Base-by-base conservation (phyloP, 495 filamentous ascomycete genomes). In the Neurospora tetrasperma region DNA sequence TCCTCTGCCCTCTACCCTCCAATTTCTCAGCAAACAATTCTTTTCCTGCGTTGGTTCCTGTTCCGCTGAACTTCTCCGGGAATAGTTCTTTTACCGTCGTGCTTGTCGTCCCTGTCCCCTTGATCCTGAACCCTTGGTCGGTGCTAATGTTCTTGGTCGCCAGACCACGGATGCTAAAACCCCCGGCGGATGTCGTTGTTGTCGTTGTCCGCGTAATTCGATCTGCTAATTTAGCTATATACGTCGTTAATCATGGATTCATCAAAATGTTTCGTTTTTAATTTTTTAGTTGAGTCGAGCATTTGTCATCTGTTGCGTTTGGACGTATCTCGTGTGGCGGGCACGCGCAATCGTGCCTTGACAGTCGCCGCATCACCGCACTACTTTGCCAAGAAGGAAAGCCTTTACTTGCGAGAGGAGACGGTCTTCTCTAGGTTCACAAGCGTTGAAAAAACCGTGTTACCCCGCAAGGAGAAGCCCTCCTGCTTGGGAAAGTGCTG, bases 41-140 rank as follows among this genome's bases (percentile, higher is more conserved):
- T 81, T 93, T 94, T 38, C 88, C 88, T 7, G 88, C 81, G 80
- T 93, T 93, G 54, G 23, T 66, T 18, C 84, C 86, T 71, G 69
- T 16, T 14, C 14, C 42, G 11, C 69, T 42, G 48, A 88, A 88
- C 73, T 89, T 91, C 5, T 85, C 85, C 11, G 92, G 91, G 72
- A 94, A 94, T 16, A 94, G 80, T 78, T 94, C 92, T 71, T 87
- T 90, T 4, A 86, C 89, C 2, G 87, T 89, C 5, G 86, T 80
- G 10, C 85, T 83, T 75, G 41, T 81, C 12, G 86, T 80, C 11
- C 85, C 83, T 75, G 41, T 81, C 4, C 92, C 92, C 59, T 90
- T 91, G 75, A 95, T 92, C 7, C 87, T 84, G 75, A 90, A 86
- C 2, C 87, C 91, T 72, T 87, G 84, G 69, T 88, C 84, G n/a